Evolutionary conservation across 2,329 filamentous ascomycete species (phyloP).

Genomic region (Elsinoe australis): DNA sequence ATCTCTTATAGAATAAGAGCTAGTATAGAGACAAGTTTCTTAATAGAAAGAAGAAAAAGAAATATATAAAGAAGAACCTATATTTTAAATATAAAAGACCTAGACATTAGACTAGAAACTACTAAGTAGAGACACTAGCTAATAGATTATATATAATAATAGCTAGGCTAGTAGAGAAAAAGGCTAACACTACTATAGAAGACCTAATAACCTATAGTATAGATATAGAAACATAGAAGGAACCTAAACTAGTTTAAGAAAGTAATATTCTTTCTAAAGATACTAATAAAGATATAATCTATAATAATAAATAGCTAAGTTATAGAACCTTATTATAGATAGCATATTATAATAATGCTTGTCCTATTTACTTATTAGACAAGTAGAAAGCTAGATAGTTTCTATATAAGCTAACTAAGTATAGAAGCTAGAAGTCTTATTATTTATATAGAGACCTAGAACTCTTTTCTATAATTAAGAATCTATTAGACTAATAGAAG

Average conservation of each 20-base stretch:
- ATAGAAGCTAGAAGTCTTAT: neutral
- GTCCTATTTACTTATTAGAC: neutral
- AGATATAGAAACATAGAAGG: neutral
- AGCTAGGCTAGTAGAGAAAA: constrained; percentile 6
- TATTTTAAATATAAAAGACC: constrained; percentile 8
- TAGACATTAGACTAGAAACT: neutral
- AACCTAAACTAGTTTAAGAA: neutral
- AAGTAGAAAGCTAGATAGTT: neutral
- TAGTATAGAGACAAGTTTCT: neutral
- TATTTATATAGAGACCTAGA: neutral
- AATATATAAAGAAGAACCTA: neutral
- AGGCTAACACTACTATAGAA: constrained; percentile 1
- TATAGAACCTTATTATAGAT: neutral
- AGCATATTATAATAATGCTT: neutral
- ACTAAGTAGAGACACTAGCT: neutral
- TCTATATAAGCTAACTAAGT: neutral
- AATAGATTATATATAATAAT: constrained; percentile 1
- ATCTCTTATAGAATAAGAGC: neutral
- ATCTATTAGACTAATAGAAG: no score
- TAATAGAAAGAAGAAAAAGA: constrained; percentile 1
- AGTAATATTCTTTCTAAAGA: neutral
- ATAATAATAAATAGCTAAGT: neutral
- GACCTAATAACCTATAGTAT: neutral
- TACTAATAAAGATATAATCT: neutral
- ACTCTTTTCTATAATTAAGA: neutral